Conservation (phyloP, 176 grass and related monocot genomes). For the Saccharum spontaneum region DNA sequence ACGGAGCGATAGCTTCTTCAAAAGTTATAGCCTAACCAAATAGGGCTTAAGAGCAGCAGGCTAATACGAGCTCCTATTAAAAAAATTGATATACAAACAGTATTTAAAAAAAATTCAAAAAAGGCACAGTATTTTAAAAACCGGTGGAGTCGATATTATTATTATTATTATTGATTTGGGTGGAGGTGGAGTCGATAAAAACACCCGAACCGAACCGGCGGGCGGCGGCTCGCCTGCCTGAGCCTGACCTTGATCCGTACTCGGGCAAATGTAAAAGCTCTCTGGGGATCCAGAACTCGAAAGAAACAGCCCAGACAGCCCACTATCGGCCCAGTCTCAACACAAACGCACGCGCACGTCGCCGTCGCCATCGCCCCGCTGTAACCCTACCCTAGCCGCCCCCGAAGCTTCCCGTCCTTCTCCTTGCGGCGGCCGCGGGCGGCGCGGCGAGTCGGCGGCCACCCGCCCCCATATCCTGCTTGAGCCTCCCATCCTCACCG, state of each 20-base stretch:
- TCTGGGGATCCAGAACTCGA: not conserved
- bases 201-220: too few relatives aligned
- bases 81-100: too few relatives aligned
- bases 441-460: slow-evolving; percentile 32
- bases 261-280: not conserved
- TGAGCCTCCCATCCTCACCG: not conserved
- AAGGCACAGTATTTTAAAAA: too few relatives aligned
- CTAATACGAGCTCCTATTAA: too few relatives aligned
- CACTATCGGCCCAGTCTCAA: not conserved
- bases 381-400: slow-evolving; percentile 20
- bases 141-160: too few relatives aligned
- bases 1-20: too few relatives aligned
- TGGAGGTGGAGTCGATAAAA: too few relatives aligned
- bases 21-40: too few relatives aligned
- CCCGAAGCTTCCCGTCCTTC: slow-evolving; percentile 20
- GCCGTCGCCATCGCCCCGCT: not conserved
- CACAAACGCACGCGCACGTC: slow-evolving; percentile 3
- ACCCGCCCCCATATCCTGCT: not conserved
- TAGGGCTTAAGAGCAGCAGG: too few relatives aligned
- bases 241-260: not conserved
- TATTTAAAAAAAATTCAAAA: too few relatives aligned
- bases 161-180: too few relatives aligned
- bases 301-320: slow-evolving; percentile 23
- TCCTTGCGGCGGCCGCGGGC: slow-evolving; percentile 21
- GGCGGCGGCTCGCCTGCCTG: not conserved